phyloP scores from a whole-genome alignment of 768 basidiomycete genomes.

The Hortiboletus campestris region DNA sequence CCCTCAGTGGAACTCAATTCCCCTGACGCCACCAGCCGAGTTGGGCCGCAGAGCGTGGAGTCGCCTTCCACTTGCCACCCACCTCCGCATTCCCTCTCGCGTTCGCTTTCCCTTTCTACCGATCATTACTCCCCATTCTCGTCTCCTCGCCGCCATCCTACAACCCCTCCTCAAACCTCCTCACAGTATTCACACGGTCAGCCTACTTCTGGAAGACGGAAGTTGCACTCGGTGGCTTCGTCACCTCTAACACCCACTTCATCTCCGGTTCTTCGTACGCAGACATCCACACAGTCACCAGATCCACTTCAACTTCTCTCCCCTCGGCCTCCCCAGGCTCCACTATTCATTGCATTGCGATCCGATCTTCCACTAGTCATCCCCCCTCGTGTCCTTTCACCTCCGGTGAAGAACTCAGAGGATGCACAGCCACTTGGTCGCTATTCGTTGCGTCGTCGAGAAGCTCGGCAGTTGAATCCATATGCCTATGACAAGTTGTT shows the following conservation, averaged over 20 bases:
- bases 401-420: slow-evolving; percentile 11
- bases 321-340: not conserved
- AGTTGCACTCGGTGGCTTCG: not conserved
- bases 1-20: not conserved
- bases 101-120: slow-evolving; percentile 15
- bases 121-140: slow-evolving; percentile 15
- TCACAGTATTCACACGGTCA: slow-evolving; percentile 10
- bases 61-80: slow-evolving; percentile 1
- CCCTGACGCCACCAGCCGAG: not conserved
- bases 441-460: slow-evolving; percentile 57
- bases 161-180: slow-evolving; percentile 20
- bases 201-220: not conserved
- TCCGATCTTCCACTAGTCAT: not conserved
- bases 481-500: slow-evolving; percentile 53
- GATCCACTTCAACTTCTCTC: slow-evolving; percentile 23
- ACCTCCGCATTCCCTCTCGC: slow-evolving; percentile 2
- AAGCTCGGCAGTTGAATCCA: slow-evolving; percentile 57
- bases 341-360: not conserved
- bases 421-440: slow-evolving; percentile 29
- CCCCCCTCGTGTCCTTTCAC: not conserved
- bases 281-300: slow-evolving; percentile 15
- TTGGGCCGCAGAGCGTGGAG: not conserved
- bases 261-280: slow-evolving; percentile 10
- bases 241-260: slow-evolving; percentile 26
- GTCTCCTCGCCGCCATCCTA: slow-evolving; percentile 8